Conservation (phyloP, 441 rosid genomes). For the Geranium incanum region DNA sequence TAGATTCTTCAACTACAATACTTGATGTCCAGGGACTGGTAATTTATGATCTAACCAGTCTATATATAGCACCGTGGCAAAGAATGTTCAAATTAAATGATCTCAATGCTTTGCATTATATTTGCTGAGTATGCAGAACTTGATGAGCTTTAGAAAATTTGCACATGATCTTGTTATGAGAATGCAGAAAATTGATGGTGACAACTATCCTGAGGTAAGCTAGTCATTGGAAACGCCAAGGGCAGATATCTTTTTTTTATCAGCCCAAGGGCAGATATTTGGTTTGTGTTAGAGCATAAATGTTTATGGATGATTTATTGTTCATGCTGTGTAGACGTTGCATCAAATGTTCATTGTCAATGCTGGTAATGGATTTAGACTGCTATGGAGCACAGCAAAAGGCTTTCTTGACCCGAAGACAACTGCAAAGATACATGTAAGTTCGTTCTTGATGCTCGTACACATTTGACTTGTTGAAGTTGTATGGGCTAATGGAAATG, state of each 20-base stretch:
- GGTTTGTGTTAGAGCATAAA: neutral
- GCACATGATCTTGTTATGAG: conserved; percentile 86
- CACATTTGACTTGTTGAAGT: neutral
- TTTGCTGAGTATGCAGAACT: conserved; percentile 42
- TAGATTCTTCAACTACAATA: conserved; percentile 88
- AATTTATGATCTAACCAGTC: conserved; percentile 22
- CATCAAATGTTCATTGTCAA: conserved; percentile 93
- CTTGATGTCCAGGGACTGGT: conserved; percentile 98
- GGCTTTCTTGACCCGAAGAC: conserved; percentile 93
- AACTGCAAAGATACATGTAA: conserved; percentile 87
- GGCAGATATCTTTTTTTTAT: too few species aligned
- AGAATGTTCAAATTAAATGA: conserved; percentile 3
- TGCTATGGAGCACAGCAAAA: conserved; percentile 85
- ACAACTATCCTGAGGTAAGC: conserved; percentile 90
- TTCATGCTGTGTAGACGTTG: conserved; percentile 57
- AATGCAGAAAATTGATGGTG: conserved; percentile 86
- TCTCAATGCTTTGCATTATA: conserved; percentile 4
- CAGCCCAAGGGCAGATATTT: neutral
- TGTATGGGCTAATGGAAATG: conserved; percentile 3
- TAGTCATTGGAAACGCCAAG: neutral
- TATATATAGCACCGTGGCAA: conserved; percentile 3
- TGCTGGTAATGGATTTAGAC: conserved; percentile 94
- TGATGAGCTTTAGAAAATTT: conserved; percentile 76
- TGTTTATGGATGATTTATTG: neutral
- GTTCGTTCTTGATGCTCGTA: conserved; percentile 8